Percentiles rank a stretch among this genome's conserved stretches.
Conservation (phyloP, 495 filamentous ascomycete species). For the Lepraria neglecta region DNA sequence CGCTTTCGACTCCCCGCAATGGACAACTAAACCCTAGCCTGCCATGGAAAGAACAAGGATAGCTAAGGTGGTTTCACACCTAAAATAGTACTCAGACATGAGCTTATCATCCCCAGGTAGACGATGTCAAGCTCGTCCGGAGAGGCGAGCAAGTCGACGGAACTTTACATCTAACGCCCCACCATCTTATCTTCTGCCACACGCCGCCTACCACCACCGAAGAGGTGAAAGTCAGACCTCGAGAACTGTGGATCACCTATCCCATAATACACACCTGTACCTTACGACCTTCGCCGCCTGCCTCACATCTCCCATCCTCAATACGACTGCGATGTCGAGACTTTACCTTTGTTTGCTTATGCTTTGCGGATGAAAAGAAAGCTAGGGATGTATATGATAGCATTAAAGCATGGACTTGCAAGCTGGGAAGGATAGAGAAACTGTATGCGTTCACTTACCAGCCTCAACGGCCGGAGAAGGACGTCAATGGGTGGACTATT, state of each 20-base stretch:
- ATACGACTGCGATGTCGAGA: constrained; percentile 87
- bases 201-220: constrained; percentile 33
- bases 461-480: constrained; percentile 65
- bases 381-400: constrained; percentile 84
- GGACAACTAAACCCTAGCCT: not conserved
- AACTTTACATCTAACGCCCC: constrained; percentile 57
- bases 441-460: constrained; percentile 85
- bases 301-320: constrained; percentile 66
- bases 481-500: constrained; percentile 75
- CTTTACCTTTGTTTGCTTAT: constrained; percentile 87
- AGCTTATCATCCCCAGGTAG: constrained; percentile 41
- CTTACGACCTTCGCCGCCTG: constrained; percentile 62
- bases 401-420: constrained; percentile 76
- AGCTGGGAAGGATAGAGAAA: constrained; percentile 75
- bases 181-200: constrained; percentile 60
- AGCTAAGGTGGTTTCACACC: constrained; percentile 41
- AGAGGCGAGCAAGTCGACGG: constrained; percentile 55
- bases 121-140: constrained; percentile 58
- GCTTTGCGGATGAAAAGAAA: constrained; percentile 66
- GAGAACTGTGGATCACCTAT: constrained; percentile 88
- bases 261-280: constrained; percentile 77
- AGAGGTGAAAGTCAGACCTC: constrained; percentile 46
- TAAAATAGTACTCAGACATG: too few relatives aligned
- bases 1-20: not conserved
- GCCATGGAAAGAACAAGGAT: constrained; percentile 52